These are phyloP conservation scores for Brachypodium distachyon DNA, from an alignment of 202 grass and related monocot species.

Conservation along the genomic window DNA sequence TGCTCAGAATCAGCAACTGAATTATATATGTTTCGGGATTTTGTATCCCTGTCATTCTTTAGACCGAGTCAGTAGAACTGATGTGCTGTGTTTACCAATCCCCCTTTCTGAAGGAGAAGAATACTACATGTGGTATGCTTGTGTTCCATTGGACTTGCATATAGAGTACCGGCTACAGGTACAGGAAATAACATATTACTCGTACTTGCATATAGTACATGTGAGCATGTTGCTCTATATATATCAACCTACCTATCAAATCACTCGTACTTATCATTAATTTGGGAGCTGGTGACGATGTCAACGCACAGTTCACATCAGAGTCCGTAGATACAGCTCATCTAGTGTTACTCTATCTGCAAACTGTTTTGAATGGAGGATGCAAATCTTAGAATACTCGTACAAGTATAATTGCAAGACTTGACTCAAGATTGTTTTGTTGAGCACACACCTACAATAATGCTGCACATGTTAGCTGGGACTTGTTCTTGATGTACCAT, in stretches of 20 bases:
- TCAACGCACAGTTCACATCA: not conserved
- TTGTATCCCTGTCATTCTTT: not conserved
- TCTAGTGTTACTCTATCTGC: not conserved
- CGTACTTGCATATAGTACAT: not conserved
- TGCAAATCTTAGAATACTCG: not conserved
- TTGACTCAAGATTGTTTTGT: not conserved
- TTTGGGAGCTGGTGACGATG: not conserved
- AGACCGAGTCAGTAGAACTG: not conserved
- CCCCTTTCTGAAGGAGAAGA: not conserved
- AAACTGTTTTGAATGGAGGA: not conserved
- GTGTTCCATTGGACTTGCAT: not conserved
- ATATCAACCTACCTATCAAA: not conserved
- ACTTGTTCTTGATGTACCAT: not conserved
- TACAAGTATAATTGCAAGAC: not conserved
- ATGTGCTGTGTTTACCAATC: slow-evolving; percentile 14
- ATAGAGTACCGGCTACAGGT: not conserved
- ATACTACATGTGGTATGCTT: not conserved
- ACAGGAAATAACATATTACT: not conserved
- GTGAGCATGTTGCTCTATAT: not conserved
- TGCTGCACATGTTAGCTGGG: not conserved
- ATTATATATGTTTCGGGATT: no score
- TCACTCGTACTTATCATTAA: no score
- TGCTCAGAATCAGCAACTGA: no score
- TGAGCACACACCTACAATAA: not conserved
- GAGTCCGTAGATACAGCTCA: not conserved